Evolutionary conservation across 139 green algal species (phyloP), one percentile per base, ranked within the genome.

Genomic region (Ettlia oleoabundans): DNA sequence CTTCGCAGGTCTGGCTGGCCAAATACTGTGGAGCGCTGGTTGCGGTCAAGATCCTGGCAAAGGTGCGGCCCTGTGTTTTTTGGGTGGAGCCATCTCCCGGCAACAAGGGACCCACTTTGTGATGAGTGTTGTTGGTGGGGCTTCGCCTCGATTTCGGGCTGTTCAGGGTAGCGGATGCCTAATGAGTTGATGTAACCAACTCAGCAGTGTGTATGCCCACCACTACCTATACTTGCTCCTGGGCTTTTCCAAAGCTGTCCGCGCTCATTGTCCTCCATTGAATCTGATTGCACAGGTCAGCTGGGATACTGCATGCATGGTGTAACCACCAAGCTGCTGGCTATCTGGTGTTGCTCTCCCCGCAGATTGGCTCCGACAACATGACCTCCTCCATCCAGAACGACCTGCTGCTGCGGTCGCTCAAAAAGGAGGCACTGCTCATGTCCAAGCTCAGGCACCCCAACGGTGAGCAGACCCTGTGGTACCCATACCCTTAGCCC

Each of bases 401-500:
- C 43, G 42, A 79, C 43, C 72, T 79, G 72, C 43, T 58, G 51
- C 51, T 79, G 72, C 72, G 72, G 51, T 66, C 62, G n/a, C 72
- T 79, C 42, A 26, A 67, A 24, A 79, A 79, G 72, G 72, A 92
- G 82, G 87, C 89, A 24, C 53, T 63, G 75, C 85, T 93, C 67
- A 88, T 93, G 88, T 80, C 83, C n/a, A 73, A 78, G 15, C 82
- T 93, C 40, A 78, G 89, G 18, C 89, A 93, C 80, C 89, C 89
- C 55, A 93, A 93, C 72, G 76, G 89, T 78, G 33, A 0, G 32
- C 42, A 58, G 40, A 6, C 41, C 15, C 7, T 37, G 62, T 28
- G 64, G n/a, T n/a, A n/a, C n/a, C n/a, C n/a, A n/a, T n/a, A n/a
- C n/a, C n/a, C n/a, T n/a, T n/a, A n/a, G n/a, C n/a, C n/a, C n/a